Percentiles rank a stretch among this genome's conserved stretches.
Conservation (phyloP, 208 protist genomes). For the Leishmania gerbilli region DNA sequence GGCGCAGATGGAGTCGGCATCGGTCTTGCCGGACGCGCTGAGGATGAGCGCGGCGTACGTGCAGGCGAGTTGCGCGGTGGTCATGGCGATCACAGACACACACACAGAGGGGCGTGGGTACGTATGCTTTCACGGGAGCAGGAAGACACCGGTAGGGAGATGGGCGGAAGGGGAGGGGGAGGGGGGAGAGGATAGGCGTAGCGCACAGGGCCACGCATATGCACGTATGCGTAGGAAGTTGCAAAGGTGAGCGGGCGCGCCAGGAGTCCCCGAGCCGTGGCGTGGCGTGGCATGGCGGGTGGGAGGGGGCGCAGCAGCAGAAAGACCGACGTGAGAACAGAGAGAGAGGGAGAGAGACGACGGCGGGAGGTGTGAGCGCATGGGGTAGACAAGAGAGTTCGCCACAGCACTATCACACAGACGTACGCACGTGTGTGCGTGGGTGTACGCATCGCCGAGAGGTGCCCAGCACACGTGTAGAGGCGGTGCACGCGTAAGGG, state of each 20-base stretch:
- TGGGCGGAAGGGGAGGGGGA: not conserved
- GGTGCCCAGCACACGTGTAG: not conserved
- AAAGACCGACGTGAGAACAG: not conserved
- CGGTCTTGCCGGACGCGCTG: constrained; percentile 86
- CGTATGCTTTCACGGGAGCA: not conserved
- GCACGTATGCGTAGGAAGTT: not conserved
- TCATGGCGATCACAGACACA: constrained; percentile 5
- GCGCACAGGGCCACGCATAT: not conserved
- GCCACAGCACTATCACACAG: not conserved
- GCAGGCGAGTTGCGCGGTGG: constrained; percentile 91
- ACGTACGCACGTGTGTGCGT: not conserved
- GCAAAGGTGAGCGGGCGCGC: not conserved
- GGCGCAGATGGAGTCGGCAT: constrained; percentile 55
- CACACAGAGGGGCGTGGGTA: not conserved
- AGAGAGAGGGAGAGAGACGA: not conserved
- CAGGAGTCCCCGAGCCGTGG: not conserved
- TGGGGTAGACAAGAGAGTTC: not conserved
- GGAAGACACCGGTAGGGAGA: not conserved
- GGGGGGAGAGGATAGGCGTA: not conserved
- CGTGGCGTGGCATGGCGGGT: too few species aligned
- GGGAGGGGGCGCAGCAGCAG: not conserved
- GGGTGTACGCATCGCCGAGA: not conserved
- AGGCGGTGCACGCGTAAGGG: not conserved
- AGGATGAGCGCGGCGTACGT: constrained; percentile 95
- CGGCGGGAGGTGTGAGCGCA: not conserved